Evolutionary conservation across 768 basidiomycete genomes (phyloP).

Genomic region (Russula earlei): DNA sequence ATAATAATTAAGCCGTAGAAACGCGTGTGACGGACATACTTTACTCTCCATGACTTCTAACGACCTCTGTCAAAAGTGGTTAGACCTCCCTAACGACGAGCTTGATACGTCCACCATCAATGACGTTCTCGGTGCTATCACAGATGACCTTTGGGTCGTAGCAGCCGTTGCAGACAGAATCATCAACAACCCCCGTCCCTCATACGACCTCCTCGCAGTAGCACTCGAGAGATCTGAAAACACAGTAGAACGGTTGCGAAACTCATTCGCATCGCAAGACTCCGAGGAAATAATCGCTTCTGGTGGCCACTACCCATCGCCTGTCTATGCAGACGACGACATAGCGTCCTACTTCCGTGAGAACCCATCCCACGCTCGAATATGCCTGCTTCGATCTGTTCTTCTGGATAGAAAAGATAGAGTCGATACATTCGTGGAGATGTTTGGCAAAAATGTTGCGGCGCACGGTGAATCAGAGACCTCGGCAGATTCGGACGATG

Average conservation of each 20-base stretch:
- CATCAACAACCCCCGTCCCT: constrained; percentile 44
- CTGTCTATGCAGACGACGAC: constrained; percentile 23
- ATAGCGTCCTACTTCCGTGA: constrained; percentile 48
- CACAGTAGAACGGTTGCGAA: constrained; percentile 31
- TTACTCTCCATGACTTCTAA: constrained; percentile 9
- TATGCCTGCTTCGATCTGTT: constrained; percentile 55
- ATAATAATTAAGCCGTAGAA: too few relatives aligned
- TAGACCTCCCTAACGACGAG: constrained; percentile 44
- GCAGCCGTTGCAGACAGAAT: constrained; percentile 66
- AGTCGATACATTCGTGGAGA: constrained; percentile 62
- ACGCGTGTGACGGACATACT: too few relatives aligned
- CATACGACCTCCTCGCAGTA: constrained; percentile 49
- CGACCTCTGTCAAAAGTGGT: constrained; percentile 41
- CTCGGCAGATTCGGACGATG: constrained; percentile 58
- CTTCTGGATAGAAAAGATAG: constrained; percentile 62
- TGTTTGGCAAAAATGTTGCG: constrained; percentile 32
- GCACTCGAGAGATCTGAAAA: constrained; percentile 52
- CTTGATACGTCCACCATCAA: constrained; percentile 42
- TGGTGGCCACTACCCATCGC: constrained; percentile 15
- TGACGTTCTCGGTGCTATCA: constrained; percentile 38
- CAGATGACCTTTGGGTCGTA: constrained; percentile 68
- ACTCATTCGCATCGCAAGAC: constrained; percentile 19
- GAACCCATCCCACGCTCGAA: constrained; percentile 49
- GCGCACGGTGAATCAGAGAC: constrained; percentile 25
- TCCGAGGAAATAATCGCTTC: constrained; percentile 19